phyloP scores from a whole-genome alignment of 75 land plant species.

The Pinus tabuliformis region DNA sequence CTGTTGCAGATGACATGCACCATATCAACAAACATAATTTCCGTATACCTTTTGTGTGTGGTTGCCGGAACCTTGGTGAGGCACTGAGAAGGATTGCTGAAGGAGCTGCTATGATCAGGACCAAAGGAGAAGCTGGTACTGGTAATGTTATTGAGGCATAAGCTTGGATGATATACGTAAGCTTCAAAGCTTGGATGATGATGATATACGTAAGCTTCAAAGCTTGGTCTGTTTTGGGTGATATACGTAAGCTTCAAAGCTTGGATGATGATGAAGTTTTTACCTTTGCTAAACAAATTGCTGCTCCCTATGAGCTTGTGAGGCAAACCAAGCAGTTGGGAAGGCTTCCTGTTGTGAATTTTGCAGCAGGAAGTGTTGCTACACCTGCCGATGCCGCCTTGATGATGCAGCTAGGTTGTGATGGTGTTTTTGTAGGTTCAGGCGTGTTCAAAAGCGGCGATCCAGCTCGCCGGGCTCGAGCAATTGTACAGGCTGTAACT shows the following conservation, averaged over 20 bases:
- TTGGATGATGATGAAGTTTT: conserved; percentile 45
- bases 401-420: conserved; percentile 94
- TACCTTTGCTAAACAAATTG: conserved; percentile 54
- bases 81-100: too few species aligned
- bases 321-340: conserved; percentile 94
- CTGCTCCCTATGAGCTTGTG: conserved; percentile 73
- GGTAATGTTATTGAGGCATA: too few species aligned
- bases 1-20: conserved; percentile 9
- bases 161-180: conserved; percentile 57
- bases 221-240: conserved; percentile 60
- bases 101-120: too few species aligned
- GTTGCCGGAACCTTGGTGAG: conserved; percentile 16
- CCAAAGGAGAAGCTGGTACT: too few species aligned
- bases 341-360: conserved; percentile 72
- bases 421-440: conserved; percentile 87
- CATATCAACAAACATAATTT: conserved; percentile 96
- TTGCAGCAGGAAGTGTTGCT: conserved; percentile 75
- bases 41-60: conserved; percentile 74
- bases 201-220: conserved; percentile 46
- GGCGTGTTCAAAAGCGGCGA: conserved; percentile 90
- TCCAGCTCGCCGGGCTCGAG: conserved; percentile 58
- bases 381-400: conserved; percentile 84
- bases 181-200: conserved; percentile 31
- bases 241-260: conserved; percentile 45
- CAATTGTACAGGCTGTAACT: conserved; percentile 62